These are phyloP conservation scores for Nicotiana undulata DNA, from an alignment of 257 asterid genomes.

Conservation along the genomic window DNA sequence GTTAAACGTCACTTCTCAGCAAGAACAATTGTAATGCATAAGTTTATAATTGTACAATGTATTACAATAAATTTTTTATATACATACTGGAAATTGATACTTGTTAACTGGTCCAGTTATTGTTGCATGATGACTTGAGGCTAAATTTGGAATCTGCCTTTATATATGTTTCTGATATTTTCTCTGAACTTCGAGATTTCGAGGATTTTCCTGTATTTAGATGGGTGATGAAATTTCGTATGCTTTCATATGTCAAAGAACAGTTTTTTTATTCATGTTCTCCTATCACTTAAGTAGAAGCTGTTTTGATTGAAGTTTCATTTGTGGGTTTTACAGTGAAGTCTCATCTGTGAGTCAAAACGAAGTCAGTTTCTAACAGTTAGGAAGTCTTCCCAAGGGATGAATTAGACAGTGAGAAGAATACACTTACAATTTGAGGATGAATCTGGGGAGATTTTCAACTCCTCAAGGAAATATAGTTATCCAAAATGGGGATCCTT, in stretches of 20 bases:
- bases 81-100: neutral
- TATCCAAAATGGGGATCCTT: slow-evolving; percentile 24
- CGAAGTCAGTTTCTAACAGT: neutral
- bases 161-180: neutral
- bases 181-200: slow-evolving; percentile 1
- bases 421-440: slow-evolving; percentile 13
- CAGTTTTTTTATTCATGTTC: slow-evolving; percentile 18
- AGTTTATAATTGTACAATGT: neutral
- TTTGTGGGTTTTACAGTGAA: neutral
- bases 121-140: neutral
- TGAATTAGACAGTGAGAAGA: neutral
- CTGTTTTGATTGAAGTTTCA: slow-evolving; percentile 4
- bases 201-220: slow-evolving; percentile 26
- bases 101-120: neutral
- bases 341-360: neutral
- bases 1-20: neutral
- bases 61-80: neutral
- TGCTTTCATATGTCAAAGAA: slow-evolving; percentile 19
- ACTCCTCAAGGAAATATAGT: slow-evolving; percentile 33
- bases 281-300: slow-evolving; percentile 6
- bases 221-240: slow-evolving; percentile 21
- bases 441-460: slow-evolving; percentile 50
- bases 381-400: neutral
- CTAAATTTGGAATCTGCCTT: neutral
- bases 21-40: neutral